Evolutionary conservation across 2,329 filamentous ascomycete species (phyloP), one percentile per base, ranked within the genome.

Genomic region (Neoascochyta sp.): DNA sequence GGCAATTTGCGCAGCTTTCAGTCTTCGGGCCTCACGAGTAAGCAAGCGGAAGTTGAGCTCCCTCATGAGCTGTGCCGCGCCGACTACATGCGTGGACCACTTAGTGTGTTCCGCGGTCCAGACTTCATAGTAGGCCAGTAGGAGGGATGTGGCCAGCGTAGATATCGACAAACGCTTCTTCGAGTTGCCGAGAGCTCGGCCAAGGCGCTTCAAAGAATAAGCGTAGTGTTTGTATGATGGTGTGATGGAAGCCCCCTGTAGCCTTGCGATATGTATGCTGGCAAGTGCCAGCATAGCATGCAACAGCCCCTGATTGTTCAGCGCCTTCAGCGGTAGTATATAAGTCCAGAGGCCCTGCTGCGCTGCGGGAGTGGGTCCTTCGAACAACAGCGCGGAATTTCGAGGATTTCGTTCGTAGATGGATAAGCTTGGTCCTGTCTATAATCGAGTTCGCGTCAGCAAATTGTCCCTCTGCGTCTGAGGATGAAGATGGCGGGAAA

Each of bases 61-160:
- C 29, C 78, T 76, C 15, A 96, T 73, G 16, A 96, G 73, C 41
- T 89, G 83, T 22, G 83, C 80, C 7, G 87, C 86, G 9, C 92
- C 92, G 26, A 86, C 78, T 20, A 96, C 70, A 63, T 96, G 92
- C 40, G 85, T 90, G 52, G 86, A 92, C 92, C 92, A 98, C 60
- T 95, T 95, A 32, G 83, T 80, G 51, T 96, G 90, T 46, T 98
- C 90, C 13, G 88, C 90, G 19, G 83, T 84, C 81, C 90, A 92
- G 11, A 95, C 86, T 60, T 96, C 92, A 52, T 94, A 96, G 59
- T 88, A 96, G 0, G 81, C 86, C 6, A 98, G 73, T 6, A 96
- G 68, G 19, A 95, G 69, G 0, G 86, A 88, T 2, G 89, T 88
- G 6, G 89, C 90, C n/a, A 96, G 68, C 0, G 88, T 95, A 1